Base-by-base conservation (phyloP, 805 yeast genomes). In the Kuraishia capsulata region DNA sequence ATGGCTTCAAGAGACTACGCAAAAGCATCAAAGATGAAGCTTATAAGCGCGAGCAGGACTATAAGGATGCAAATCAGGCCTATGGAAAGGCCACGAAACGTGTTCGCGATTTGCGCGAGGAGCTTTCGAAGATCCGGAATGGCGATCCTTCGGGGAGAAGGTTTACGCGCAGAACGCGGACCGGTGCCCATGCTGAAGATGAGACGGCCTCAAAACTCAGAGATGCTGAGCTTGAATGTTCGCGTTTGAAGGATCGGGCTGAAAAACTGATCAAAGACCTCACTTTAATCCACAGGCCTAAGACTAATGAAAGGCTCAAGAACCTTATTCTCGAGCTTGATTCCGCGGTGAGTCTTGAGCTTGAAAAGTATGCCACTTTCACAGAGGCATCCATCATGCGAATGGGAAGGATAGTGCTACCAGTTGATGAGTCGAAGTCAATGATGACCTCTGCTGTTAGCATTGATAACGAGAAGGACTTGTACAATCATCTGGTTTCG, bases 101-200 rank as follows among this genome's bases (percentile, higher is more conserved):
- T 54, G 90, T 92, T 56, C 76, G 74, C 52, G 78, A 84, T 38
- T 62, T 88, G 20, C 87, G 96, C 51, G 82, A 78, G 39, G 97
- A 92, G 49, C 73, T 86, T 57, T 97, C 90, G 48, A 80, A 82
- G 49, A 69, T 88, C 33, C 77, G 81, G 52, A 70, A 78, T 32
- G 72, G 85, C 0, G 97, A 90, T 54, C 96, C 95, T 17, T 71
- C 81, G 41, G 85, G 83, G 57, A 86, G 86, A 49, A 81, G 83
- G 44, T 78, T 89, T 37, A 76, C 90, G 54, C 85, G 85, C 53
- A 81, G 83, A 42, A 74, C 85, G 30, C 81, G 81, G 47, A 78
- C 88, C 0, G 77, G 83, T 1, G 81, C 80, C 38, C 97, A 90
- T 61, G 84, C 81, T 54, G 97, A 92, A 54, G 97, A 90, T 53